These are phyloP conservation scores for Abrus pulchellus DNA, from an alignment of 306 rosid species.

Conservation along the genomic window DNA sequence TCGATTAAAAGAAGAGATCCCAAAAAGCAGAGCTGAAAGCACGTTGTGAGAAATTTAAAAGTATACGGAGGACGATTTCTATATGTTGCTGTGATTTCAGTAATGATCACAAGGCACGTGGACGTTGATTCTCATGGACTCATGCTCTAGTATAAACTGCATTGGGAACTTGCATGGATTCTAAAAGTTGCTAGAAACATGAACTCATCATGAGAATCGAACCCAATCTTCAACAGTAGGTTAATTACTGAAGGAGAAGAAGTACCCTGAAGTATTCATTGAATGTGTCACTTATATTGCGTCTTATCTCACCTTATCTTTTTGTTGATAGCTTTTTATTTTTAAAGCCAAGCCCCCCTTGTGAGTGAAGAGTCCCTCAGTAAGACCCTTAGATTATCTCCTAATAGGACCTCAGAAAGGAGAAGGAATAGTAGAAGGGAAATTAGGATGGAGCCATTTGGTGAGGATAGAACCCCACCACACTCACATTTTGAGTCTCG, in stretches of 20 bases:
- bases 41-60: background rate
- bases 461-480: too few species aligned
- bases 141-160: constrained; percentile 41
- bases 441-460: too few species aligned
- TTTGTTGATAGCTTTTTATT: constrained; percentile 11
- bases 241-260: constrained; percentile 16
- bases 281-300: background rate
- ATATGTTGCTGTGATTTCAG: constrained; percentile 39
- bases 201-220: constrained; percentile 57
- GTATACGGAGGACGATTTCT: constrained; percentile 28
- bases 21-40: constrained; percentile 33
- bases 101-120: constrained; percentile 66
- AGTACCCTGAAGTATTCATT: constrained; percentile 13
- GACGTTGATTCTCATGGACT: constrained; percentile 44
- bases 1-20: constrained; percentile 39
- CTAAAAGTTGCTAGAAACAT: constrained; percentile 47
- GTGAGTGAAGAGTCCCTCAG: too few species aligned
- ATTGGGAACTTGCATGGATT: constrained; percentile 44
- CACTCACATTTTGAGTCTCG: background rate
- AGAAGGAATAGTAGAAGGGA: too few species aligned
- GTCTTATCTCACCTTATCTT: background rate
- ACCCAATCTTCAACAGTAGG: background rate
- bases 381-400: too few species aligned
- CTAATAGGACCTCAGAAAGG: too few species aligned
- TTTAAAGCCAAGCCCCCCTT: background rate